Conservation (phyloP, 2,329 filamentous ascomycete genomes). For the Neofusicoccum umdonicola region DNA sequence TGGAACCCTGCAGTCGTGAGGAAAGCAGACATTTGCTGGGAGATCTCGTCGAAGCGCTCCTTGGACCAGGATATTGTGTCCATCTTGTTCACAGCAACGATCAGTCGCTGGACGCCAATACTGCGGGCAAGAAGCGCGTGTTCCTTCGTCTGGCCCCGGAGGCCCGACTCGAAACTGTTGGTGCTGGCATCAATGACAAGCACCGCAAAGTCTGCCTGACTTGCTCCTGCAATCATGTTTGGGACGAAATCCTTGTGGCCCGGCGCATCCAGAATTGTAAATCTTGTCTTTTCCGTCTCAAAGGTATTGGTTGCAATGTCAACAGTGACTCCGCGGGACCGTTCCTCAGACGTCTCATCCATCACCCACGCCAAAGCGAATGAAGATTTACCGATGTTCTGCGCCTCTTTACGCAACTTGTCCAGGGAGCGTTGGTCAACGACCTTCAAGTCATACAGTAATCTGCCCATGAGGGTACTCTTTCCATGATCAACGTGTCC, state of each 20-base stretch:
- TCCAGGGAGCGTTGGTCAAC: constrained; percentile 87
- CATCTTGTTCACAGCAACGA: constrained; percentile 94
- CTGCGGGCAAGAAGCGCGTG: constrained; percentile 87
- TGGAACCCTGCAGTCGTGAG: constrained; percentile 79
- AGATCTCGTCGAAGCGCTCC: constrained; percentile 80
- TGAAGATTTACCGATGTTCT: constrained; percentile 88
- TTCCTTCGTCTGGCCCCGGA: constrained; percentile 91
- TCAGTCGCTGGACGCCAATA: constrained; percentile 81
- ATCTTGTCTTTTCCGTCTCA: constrained; percentile 79
- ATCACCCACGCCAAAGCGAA: constrained; percentile 97
- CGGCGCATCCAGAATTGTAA: constrained; percentile 93
- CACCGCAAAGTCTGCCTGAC: constrained; percentile 92
- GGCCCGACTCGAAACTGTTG: constrained; percentile 88
- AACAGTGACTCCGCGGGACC: constrained; percentile 87
- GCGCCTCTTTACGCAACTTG: constrained; percentile 82
- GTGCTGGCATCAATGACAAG: constrained; percentile 88
- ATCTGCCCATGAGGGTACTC: constrained; percentile 94
- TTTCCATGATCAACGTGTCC: constrained; percentile 98
- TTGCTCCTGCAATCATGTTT: constrained; percentile 97
- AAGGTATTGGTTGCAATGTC: constrained; percentile 96
- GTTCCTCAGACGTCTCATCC: constrained; percentile 86
- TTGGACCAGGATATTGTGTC: constrained; percentile 82
- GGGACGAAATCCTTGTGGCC: constrained; percentile 95
- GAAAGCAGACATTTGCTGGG: constrained; percentile 78
- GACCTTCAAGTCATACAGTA: constrained; percentile 83